These are phyloP conservation scores for Rhizomucor miehei DNA, from an alignment of 371 early-diverging fungal genomes.

Conservation along the genomic window DNA sequence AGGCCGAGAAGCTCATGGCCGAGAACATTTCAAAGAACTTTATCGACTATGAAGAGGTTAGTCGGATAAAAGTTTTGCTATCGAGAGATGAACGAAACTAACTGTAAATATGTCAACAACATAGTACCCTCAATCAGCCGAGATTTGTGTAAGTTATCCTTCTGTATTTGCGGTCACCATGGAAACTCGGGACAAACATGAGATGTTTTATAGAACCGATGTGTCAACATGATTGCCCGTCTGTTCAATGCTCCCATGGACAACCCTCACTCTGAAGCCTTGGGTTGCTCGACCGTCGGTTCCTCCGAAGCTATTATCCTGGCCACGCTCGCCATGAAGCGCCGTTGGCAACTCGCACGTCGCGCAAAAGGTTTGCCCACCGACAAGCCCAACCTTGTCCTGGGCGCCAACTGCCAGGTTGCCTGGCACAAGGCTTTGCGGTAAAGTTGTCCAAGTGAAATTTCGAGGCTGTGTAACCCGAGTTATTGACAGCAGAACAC, in stretches of 20 bases:
- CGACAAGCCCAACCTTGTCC: slow-evolving; percentile 67
- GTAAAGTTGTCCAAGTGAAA: slow-evolving; percentile 9
- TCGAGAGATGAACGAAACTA: too few relatives aligned
- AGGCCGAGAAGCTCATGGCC: slow-evolving; percentile 68
- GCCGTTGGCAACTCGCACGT: slow-evolving; percentile 61
- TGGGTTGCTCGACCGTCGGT: slow-evolving; percentile 69
- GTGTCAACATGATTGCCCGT: slow-evolving; percentile 67
- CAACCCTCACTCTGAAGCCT: slow-evolving; percentile 27
- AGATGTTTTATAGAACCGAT: slow-evolving; percentile 59
- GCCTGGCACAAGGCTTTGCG: slow-evolving; percentile 42
- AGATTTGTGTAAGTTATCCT: slow-evolving; percentile 46
- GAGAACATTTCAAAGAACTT: slow-evolving; percentile 72
- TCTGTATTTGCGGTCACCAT: too few relatives aligned
- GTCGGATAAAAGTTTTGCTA: too few relatives aligned
- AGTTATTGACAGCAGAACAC: not conserved
- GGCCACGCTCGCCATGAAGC: slow-evolving; percentile 69
- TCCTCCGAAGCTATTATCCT: slow-evolving; percentile 76
- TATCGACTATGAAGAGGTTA: slow-evolving; percentile 63
- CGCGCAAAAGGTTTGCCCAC: slow-evolving; percentile 52
- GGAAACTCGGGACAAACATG: not conserved
- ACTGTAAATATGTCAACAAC: too few relatives aligned
- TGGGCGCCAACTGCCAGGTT: slow-evolving; percentile 74
- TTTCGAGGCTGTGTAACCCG: not conserved
- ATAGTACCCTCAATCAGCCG: slow-evolving; percentile 49
- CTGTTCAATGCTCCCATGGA: slow-evolving; percentile 58